phyloP scores from a whole-genome alignment of 2,329 filamentous ascomycete species.

The Thelonectria discophora region DNA sequence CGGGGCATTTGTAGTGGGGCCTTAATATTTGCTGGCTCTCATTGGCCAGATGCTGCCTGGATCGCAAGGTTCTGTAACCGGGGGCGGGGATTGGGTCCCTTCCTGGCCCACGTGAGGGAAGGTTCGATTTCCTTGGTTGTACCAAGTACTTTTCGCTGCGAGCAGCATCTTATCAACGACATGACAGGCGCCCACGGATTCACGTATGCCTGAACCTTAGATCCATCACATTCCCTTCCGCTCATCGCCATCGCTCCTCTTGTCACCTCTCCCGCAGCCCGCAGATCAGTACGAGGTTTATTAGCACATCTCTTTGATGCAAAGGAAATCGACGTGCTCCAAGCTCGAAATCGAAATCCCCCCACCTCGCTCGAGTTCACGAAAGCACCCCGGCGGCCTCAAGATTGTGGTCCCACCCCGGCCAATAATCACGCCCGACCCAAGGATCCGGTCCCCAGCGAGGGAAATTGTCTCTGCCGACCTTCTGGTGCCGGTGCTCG shows the following conservation, averaged over 20 bases:
- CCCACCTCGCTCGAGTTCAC: slow-evolving; percentile 26
- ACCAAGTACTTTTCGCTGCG: neutral
- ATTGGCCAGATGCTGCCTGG: slow-evolving; percentile 5
- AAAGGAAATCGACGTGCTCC: slow-evolving; percentile 5
- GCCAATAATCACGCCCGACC: slow-evolving; percentile 29
- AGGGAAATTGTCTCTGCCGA: slow-evolving; percentile 41
- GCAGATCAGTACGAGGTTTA: too few relatives aligned
- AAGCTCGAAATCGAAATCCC: slow-evolving; percentile 8
- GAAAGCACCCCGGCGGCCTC: neutral
- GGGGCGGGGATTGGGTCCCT: slow-evolving; percentile 20
- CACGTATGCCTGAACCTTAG: neutral
- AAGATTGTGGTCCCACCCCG: slow-evolving; percentile 16
- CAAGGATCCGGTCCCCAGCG: slow-evolving; percentile 29
- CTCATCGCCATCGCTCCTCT: neutral
- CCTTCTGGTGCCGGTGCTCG: slow-evolving; percentile 6
- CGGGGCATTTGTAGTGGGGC: neutral
- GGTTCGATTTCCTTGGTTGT: neutral
- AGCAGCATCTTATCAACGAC: neutral
- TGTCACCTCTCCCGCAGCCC: neutral
- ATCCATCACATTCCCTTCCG: neutral
- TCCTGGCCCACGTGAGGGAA: slow-evolving; percentile 16
- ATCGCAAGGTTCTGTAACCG: slow-evolving; percentile 19
- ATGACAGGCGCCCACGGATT: neutral
- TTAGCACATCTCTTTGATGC: neutral
- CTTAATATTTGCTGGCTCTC: neutral